Conservation (phyloP, 805 yeast genomes). For the Zygotorulaspora sp. region DNA sequence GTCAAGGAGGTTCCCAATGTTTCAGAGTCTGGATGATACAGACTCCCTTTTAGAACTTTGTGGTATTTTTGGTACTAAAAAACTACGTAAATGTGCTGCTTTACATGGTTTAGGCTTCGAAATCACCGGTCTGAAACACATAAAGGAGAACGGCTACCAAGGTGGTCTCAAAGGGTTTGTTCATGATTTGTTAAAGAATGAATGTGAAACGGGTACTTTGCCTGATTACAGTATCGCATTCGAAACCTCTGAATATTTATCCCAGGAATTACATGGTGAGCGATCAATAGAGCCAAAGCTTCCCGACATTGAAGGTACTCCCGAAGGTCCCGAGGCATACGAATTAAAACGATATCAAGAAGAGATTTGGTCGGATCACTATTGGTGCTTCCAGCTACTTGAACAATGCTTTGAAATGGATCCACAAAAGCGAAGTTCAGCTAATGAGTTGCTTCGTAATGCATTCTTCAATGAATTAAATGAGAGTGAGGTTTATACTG, state of each 20-base stretch:
- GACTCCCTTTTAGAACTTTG: constrained; percentile 88
- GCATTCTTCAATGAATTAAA: constrained; percentile 52
- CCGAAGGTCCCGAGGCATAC: constrained; percentile 18
- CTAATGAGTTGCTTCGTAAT: constrained; percentile 51
- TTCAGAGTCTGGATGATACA: constrained; percentile 88
- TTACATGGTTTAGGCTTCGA: constrained; percentile 88
- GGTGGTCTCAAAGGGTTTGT: constrained; percentile 33
- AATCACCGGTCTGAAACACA: constrained; percentile 47
- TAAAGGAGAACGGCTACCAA: constrained; percentile 38
- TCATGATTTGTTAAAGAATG: constrained; percentile 27
- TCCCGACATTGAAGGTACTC: constrained; percentile 14
- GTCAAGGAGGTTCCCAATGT: constrained; percentile 82
- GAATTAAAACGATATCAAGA: constrained; percentile 32
- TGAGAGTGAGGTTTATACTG: constrained; percentile 20
- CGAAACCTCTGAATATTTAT: constrained; percentile 52
- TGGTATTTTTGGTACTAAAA: constrained; percentile 68
- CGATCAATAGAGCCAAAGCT: constrained; percentile 27
- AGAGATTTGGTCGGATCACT: constrained; percentile 36
- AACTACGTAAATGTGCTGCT: constrained; percentile 70
- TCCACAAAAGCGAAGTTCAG: constrained; percentile 52
- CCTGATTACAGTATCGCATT: constrained; percentile 69
- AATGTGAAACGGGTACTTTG: constrained; percentile 50
- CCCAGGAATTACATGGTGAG: constrained; percentile 37
- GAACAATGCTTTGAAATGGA: constrained; percentile 56
- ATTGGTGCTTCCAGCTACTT: constrained; percentile 49